Evolutionary conservation across 257 asterid species (phyloP).

Genomic region (Solanum chiquidenum): DNA sequence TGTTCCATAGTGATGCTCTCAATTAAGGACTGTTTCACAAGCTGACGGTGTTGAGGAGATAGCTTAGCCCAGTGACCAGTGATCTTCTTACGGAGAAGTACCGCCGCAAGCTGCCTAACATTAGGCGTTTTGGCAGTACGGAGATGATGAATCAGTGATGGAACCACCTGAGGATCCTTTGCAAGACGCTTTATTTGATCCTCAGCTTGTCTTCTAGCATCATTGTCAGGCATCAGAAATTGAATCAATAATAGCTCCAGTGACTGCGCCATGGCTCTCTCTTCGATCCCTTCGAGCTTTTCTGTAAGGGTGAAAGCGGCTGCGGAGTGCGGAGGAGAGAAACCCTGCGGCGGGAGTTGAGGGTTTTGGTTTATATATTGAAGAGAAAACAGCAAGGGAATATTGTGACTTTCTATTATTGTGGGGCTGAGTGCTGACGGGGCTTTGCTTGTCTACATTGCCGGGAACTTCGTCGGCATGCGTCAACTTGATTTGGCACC

Average conservation of each 20-base stretch:
- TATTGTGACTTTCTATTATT: not conserved
- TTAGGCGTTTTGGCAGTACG: constrained; percentile 99
- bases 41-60: constrained; percentile 59
- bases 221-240: constrained; percentile 95
- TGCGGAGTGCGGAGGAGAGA: constrained; percentile 10
- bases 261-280: constrained; percentile 71
- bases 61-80: constrained; percentile 96
- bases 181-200: constrained; percentile 91
- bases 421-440: constrained; percentile 17
- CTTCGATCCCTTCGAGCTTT: not conserved
- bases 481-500: not conserved
- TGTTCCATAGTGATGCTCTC: constrained; percentile 95
- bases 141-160: constrained; percentile 82
- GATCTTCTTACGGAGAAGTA: constrained; percentile 92
- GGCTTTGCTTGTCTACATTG: constrained; percentile 8
- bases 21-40: constrained; percentile 81
- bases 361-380: constrained; percentile 12
- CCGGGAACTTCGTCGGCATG: constrained; percentile 5
- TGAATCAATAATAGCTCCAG: constrained; percentile 81
- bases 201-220: constrained; percentile 97
- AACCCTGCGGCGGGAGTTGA: constrained; percentile 24
- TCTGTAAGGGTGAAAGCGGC: constrained; percentile 3
- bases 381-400: not conserved
- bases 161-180: constrained; percentile 97
- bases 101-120: constrained; percentile 96